Evolutionary conservation across 2,329 filamentous ascomycete genomes (phyloP), one percentile per base, ranked within the genome.

Genomic region (Aspergillus brunneoviolaceus): DNA sequence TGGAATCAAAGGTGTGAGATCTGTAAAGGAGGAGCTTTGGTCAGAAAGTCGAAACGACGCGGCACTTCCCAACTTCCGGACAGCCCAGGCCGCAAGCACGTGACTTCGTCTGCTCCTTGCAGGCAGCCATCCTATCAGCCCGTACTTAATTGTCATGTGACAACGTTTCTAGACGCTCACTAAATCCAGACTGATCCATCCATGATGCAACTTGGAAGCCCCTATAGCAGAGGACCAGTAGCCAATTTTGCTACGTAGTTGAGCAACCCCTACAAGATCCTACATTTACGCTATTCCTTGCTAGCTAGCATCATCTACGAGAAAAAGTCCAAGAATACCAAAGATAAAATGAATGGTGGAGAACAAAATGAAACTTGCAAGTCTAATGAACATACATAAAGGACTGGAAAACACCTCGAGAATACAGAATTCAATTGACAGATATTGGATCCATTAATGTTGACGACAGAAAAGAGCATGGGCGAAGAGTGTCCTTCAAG

Each of bases 361-460:
- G 47, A 55, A 57, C 53, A 60, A 16, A 60, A 69, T 67, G 65
- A 65, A 69, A 68, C 66, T 64, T 59, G 57, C 65, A 68, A 69
- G 65, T 69, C 64, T 68, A 68, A 63, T 65, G 51, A 69, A 68
- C 65, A 66, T 58, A 66, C 51, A 64, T 58, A 56, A 68, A 59
- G n/a, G 53, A 64, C 57, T 55, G 56, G 57, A 51, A 57, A 68
- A 74, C 68, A 70, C 69, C 69, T 69, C 65, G 63, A 67, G 63
- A 62, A 68, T 71, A 72, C 69, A 73, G 64, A 61, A 65, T 45
- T 45, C 65, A 67, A 67, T 66, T 66, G 65, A 71, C 63, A 71
- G 62, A 68, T 65, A 71, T 68, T 62, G 69, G 63, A 70, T 71
- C 70, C 74, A 75, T 74, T 72, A 73, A 70, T 66, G 67, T 67